Conservation (phyloP, 108 stramenopile species). For the Nannochloropsis gaditana region DNA sequence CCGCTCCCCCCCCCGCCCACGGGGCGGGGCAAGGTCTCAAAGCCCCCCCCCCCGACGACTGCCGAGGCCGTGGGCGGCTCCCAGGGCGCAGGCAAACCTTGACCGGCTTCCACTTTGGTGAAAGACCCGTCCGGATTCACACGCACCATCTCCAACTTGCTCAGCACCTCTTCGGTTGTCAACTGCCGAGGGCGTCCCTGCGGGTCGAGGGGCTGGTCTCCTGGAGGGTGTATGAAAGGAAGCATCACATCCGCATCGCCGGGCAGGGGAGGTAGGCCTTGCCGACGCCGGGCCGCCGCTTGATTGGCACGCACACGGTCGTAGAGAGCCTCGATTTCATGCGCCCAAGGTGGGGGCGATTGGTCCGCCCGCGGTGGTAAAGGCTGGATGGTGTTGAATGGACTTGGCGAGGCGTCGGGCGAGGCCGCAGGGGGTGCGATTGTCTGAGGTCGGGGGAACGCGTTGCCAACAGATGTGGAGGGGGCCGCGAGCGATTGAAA, state of each 20-base stretch:
- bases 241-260: not conserved
- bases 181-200: not conserved
- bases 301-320: not conserved
- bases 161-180: not conserved
- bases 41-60: not conserved
- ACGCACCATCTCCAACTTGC: not conserved
- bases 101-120: not conserved
- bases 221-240: not conserved
- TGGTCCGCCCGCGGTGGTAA: too few species aligned
- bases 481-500: too few species aligned
- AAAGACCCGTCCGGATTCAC: not conserved
- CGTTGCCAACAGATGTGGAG: too few species aligned
- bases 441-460: too few species aligned
- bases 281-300: conserved; percentile 3
- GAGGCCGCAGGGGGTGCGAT: too few species aligned
- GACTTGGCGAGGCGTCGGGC: too few species aligned
- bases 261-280: not conserved
- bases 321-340: not conserved
- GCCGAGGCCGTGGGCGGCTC: not conserved
- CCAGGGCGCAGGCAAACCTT: not conserved
- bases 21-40: not conserved
- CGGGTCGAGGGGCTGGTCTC: not conserved
- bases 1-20: not conserved
- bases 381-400: too few species aligned
- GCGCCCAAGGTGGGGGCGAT: not conserved